Percentiles rank a stretch among this genome's conserved stretches.
phyloP scores from a whole-genome alignment of 2,329 filamentous ascomycete species.

The Fusarium sacchari region DNA sequence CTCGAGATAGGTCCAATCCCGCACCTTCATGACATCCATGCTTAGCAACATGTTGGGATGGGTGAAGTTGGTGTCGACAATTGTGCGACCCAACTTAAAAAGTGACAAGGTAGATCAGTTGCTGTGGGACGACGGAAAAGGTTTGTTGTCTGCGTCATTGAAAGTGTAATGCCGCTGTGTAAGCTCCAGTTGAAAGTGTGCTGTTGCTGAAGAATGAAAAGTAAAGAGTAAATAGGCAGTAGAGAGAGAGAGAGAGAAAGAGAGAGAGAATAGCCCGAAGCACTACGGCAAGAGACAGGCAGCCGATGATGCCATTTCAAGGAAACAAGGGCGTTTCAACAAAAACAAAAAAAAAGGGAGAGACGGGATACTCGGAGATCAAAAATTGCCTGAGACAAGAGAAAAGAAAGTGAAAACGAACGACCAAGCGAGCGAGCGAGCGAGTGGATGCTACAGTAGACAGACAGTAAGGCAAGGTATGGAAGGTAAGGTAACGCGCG shows the following conservation, averaged over 20 bases:
- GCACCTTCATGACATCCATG: conserved; percentile 50
- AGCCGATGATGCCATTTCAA: conserved; percentile 20
- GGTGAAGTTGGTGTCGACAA: background rate
- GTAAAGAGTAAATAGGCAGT: too few relatives aligned
- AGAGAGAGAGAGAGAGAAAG: conserved; percentile 3
- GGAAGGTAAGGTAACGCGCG: conserved; percentile 8
- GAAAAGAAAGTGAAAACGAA: conserved; percentile 17
- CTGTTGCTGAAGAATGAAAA: conserved; percentile 1
- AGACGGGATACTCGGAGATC: background rate
- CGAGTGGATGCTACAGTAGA: background rate
- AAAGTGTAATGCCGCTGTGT: conserved; percentile 8
- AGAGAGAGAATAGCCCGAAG: conserved; percentile 2
- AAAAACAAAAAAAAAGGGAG: conserved; percentile 6
- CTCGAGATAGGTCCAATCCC: conserved; percentile 52
- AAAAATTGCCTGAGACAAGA: conserved; percentile 23
- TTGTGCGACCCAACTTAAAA: conserved; percentile 4
- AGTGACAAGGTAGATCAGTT: background rate
- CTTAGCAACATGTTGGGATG: conserved; percentile 39
- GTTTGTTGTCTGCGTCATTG: conserved; percentile 32
- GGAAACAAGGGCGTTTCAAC: conserved; percentile 6
- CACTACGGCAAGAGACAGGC: conserved; percentile 16
- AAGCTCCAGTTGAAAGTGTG: background rate
- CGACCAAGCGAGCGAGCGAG: background rate
- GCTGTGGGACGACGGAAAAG: conserved; percentile 1
- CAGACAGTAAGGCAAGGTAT: background rate